phyloP scores from a whole-genome alignment of 495 filamentous ascomycete species.

The Acidomyces sp. region DNA sequence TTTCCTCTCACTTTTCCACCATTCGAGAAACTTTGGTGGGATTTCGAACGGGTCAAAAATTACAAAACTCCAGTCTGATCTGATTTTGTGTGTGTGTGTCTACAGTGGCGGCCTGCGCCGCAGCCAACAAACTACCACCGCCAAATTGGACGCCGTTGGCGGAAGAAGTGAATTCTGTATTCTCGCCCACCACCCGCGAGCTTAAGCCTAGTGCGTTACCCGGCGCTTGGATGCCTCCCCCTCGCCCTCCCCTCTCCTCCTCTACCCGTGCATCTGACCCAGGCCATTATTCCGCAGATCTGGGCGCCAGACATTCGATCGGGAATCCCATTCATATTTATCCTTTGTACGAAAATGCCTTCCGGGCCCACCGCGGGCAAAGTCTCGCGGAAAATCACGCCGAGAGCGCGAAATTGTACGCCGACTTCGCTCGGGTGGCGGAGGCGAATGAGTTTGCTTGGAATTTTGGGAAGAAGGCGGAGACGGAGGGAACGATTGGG shows the following conservation, averaged over 20 bases:
- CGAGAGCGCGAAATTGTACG: slow-evolving; percentile 39
- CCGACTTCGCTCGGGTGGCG: slow-evolving; percentile 36
- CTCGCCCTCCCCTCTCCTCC: slow-evolving; percentile 6
- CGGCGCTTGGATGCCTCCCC: slow-evolving; percentile 8
- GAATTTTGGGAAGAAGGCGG: slow-evolving; percentile 32
- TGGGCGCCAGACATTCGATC: slow-evolving; percentile 35
- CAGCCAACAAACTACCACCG: slow-evolving; percentile 32
- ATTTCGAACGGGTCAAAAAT: no score
- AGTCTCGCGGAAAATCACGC: slow-evolving; percentile 35
- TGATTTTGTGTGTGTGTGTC: no score
- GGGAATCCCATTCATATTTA: slow-evolving; percentile 43
- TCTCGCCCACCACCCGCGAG: slow-evolving; percentile 27
- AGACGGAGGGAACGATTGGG: slow-evolving; percentile 31
- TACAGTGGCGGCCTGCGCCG: slow-evolving; percentile 26
- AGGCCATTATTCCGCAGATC: no score
- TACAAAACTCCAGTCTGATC: no score
- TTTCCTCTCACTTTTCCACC: no score
- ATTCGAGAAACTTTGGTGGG: no score
- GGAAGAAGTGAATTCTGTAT: slow-evolving; percentile 26
- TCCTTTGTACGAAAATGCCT: slow-evolving; percentile 41
- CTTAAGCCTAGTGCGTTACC: slow-evolving; percentile 28
- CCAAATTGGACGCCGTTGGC: slow-evolving; percentile 35
- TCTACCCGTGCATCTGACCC: slow-evolving; percentile 16
- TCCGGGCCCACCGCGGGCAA: slow-evolving; percentile 37
- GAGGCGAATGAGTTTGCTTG: slow-evolving; percentile 34